A percentile compares a stretch with the other conserved stretches of the same genome.
Evolutionary conservation across 202 grass and related monocot genomes (phyloP).

Genomic region (Alloteropsis angusta): DNA sequence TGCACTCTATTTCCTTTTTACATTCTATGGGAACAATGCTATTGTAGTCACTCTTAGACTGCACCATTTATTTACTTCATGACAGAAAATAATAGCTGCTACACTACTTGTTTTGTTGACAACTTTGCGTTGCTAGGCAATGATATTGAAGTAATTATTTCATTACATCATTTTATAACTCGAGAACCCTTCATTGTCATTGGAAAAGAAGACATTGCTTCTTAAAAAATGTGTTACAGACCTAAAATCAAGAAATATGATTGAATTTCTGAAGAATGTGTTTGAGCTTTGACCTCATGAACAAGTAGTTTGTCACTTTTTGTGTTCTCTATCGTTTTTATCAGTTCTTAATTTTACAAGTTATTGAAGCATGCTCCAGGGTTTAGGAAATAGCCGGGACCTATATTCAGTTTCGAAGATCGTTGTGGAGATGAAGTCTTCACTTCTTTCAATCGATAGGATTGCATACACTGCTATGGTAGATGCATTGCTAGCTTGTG

Average conservation of each 20-base stretch:
- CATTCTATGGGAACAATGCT: background rate
- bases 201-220: background rate
- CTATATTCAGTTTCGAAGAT: constrained; percentile 66
- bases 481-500: constrained; percentile 70
- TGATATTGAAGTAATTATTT: background rate
- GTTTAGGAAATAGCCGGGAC: constrained; percentile 59
- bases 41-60: background rate
- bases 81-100: background rate
- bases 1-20: constrained; percentile 15
- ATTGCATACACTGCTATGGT: constrained; percentile 79
- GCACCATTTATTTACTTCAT: background rate
- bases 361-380: constrained; percentile 49
- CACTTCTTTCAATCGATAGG: constrained; percentile 60
- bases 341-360: constrained; percentile 16
- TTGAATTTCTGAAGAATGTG: background rate
- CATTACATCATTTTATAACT: background rate
- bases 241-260: background rate
- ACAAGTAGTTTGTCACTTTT: background rate
- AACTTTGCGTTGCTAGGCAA: background rate
- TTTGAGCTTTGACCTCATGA: background rate
- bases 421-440: constrained; percentile 88
- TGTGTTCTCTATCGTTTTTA: background rate
- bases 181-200: background rate
- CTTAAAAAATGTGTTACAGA: background rate
- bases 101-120: background rate